Base-by-base conservation (phyloP, 2,329 filamentous ascomycete species). In the Calonectria multiphialidica region DNA sequence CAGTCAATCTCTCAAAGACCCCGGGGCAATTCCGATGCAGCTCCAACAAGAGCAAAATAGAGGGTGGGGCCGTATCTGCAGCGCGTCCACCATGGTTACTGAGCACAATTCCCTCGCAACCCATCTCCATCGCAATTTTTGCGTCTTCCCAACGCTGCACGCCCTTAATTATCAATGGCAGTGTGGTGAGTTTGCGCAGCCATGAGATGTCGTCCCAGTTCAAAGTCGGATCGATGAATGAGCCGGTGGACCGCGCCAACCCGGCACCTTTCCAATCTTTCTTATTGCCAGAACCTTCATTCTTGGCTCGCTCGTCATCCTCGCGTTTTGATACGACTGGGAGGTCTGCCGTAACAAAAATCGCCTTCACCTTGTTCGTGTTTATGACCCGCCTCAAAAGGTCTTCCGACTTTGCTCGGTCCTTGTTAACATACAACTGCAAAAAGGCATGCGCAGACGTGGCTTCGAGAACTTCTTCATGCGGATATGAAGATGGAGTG, bases 61-160 rank as follows among this genome's bases (percentile, higher is more conserved):
- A 87, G 0, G 92, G 84, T 2, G 89, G 86, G 0, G 86, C 84
- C 76, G 79, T 90, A 72, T 90, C 88, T 1, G 87, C 78, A 63
- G 83, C 87, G 49, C 93, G 82, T 0, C 93, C 93, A 1, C 93
- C 93, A 80, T 95, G 93, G 76, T 95, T 95, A 15, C 88, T 90
- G 2, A 95, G 85, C 2, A 94, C 88, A 59, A 95, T 93, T 0
- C 90, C 93, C 75, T 94, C 90, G 6, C 90, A 89, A 0, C 91
- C 92, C 15, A 87, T 79, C 61, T 92, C 87, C 40, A 91, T 87
- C 1, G 90, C 91, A 74, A 85, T 87, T 66, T 87, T 84, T n/a
- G 93, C 93, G 80, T 95, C 93, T 55, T 86, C 85, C 0, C 90
- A 88, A 13, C 88, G 90, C 83, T 94, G 92, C 21, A 95, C 89